Percentiles rank a stretch among this genome's conserved stretches.
Evolutionary conservation across 1,139 yeast species (phyloP).

Genomic region (Hansenula lynferdii): DNA sequence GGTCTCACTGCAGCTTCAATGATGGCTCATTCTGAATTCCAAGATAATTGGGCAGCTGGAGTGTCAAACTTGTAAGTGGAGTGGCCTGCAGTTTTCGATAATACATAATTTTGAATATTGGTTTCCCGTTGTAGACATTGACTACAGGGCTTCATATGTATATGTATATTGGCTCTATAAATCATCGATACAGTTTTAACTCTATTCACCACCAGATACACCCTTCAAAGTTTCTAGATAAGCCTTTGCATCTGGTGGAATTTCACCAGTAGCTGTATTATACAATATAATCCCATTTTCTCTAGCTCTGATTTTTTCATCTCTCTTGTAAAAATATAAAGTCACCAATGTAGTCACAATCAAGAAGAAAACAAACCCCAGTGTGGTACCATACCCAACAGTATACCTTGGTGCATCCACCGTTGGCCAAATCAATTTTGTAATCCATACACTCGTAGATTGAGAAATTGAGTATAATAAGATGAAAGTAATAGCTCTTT

Average conservation of each 20-base stretch:
- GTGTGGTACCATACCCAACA: slow-evolving; percentile 41
- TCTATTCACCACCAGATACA: background rate
- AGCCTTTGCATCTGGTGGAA: background rate
- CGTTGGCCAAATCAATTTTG: slow-evolving; percentile 48
- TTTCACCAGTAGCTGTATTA: slow-evolving; percentile 31
- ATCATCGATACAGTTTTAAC: too few relatives aligned
- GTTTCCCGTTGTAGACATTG: too few relatives aligned
- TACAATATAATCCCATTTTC: slow-evolving; percentile 47
- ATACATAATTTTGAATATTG: too few relatives aligned
- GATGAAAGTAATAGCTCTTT: slow-evolving; percentile 31
- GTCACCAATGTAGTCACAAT: slow-evolving; percentile 46
- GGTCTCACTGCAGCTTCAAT: slow-evolving; percentile 2
- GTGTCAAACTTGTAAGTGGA: too few relatives aligned
- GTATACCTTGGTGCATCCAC: slow-evolving; percentile 47
- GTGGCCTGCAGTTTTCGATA: too few relatives aligned
- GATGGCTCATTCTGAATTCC: background rate
- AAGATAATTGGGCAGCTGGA: too few relatives aligned
- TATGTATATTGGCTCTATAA: too few relatives aligned
- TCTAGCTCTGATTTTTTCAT: slow-evolving; percentile 45
- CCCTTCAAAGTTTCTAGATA: background rate
- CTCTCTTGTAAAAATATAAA: slow-evolving; percentile 50
- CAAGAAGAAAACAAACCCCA: slow-evolving; percentile 41
- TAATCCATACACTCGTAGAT: slow-evolving; percentile 31
- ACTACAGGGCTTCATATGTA: too few relatives aligned
- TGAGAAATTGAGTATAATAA: slow-evolving; percentile 30